A percentile compares a stretch with the other conserved stretches of the same genome.
These are phyloP conservation scores for Alternaria sp. DNA, from an alignment of 2,329 filamentous ascomycete genomes.

Conservation along the genomic window DNA sequence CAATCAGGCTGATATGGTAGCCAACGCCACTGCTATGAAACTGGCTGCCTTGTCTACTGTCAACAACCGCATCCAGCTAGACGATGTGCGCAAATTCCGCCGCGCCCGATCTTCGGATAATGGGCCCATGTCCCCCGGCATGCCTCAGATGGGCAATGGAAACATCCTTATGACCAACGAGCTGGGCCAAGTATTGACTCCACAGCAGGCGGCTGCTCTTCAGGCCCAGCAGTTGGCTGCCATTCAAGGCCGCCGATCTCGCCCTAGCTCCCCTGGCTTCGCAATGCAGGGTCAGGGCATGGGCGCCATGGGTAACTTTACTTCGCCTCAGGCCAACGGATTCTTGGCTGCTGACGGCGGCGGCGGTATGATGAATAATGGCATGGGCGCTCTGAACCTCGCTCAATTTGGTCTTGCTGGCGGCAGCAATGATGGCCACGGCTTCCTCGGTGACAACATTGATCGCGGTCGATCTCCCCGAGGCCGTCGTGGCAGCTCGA, in stretches of 20 bases:
- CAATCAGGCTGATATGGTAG: conserved; percentile 94
- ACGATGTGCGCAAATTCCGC: conserved; percentile 96
- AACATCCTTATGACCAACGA: conserved; percentile 96
- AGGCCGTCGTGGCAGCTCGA: conserved; percentile 90
- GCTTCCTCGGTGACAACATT: conserved; percentile 94
- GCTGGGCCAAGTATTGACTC: conserved; percentile 83
- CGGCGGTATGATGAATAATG: conserved; percentile 72
- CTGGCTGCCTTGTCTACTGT: conserved; percentile 95
- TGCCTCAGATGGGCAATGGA: conserved; percentile 68
- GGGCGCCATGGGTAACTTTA: conserved; percentile 71
- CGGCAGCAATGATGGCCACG: conserved; percentile 65
- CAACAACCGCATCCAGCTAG: conserved; percentile 95
- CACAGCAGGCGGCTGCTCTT: conserved; percentile 60
- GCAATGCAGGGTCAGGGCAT: conserved; percentile 73
- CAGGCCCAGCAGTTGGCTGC: conserved; percentile 82
- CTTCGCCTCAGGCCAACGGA: conserved; percentile 91
- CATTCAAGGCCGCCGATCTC: conserved; percentile 81
- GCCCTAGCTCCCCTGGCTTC: conserved; percentile 88
- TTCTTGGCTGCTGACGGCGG: conserved; percentile 90
- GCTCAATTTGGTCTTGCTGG: conserved; percentile 68
- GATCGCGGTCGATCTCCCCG: conserved; percentile 88
- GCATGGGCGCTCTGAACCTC: conserved; percentile 75
- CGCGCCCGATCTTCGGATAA: conserved; percentile 88
- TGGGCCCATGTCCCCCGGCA: conserved; percentile 70
- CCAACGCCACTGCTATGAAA: conserved; percentile 99